Evolutionary conservation across 495 filamentous ascomycete genomes (phyloP).

Genomic region (Penicillium crystallinum): DNA sequence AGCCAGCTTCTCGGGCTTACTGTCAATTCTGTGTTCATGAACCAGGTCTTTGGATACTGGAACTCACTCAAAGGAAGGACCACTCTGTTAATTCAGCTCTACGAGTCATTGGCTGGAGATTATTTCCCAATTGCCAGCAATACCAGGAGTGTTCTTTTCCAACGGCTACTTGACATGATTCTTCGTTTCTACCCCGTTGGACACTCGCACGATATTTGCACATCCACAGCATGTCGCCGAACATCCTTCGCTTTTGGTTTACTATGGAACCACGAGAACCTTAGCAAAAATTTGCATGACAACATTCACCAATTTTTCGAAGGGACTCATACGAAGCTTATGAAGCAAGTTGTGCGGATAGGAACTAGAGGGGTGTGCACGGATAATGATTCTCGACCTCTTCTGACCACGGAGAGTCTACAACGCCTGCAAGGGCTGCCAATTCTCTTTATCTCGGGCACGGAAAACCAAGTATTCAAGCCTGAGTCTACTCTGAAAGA

Average conservation of each 20-base stretch:
- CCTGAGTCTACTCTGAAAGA: slow-evolving; percentile 53
- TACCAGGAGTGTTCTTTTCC: neutral
- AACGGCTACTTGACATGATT: slow-evolving; percentile 9
- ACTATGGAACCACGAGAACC: slow-evolving; percentile 58
- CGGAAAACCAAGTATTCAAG: slow-evolving; percentile 56
- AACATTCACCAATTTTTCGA: slow-evolving; percentile 58
- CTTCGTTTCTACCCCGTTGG: slow-evolving; percentile 54
- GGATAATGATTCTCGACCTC: slow-evolving; percentile 31
- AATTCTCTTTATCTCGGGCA: slow-evolving; percentile 54
- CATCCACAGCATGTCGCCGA: slow-evolving; percentile 57
- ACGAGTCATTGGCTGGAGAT: slow-evolving; percentile 1
- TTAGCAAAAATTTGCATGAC: slow-evolving; percentile 59
- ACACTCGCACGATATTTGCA: slow-evolving; percentile 52
- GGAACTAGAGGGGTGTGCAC: slow-evolving; percentile 49
- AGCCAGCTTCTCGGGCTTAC: slow-evolving; percentile 48
- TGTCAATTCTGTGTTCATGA: slow-evolving; percentile 60
- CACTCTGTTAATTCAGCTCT: slow-evolving; percentile 30
- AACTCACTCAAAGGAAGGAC: slow-evolving; percentile 55
- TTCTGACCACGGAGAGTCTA: too few relatives aligned
- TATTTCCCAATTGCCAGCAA: too few relatives aligned
- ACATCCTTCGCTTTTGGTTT: slow-evolving; percentile 57
- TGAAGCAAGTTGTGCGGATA: slow-evolving; percentile 54
- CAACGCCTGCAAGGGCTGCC: slow-evolving; percentile 38
- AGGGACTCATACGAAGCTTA: slow-evolving; percentile 55
- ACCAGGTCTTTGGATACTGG: slow-evolving; percentile 52